Base-by-base conservation (phyloP, 805 yeast species). In the Schizosaccharomyces osmophilus region DNA sequence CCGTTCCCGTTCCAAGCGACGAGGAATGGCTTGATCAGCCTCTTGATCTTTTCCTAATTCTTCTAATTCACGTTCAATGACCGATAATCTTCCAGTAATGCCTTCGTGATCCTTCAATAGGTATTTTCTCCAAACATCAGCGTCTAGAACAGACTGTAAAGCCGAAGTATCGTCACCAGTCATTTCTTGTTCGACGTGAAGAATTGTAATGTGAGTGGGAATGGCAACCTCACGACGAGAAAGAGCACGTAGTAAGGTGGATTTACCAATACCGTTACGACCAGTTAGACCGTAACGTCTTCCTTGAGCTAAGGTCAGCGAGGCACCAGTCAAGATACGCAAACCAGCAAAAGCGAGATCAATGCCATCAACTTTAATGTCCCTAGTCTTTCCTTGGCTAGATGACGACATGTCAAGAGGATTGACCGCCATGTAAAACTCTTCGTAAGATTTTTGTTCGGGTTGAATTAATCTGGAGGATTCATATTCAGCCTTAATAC, bases 181-280 rank as follows among this genome's bases (percentile, higher is more conserved):
- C 60, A 93, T 80, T 76, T 93, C 99, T 78, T 93, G 99, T 72
- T 93, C 99, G 62, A 93, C 99, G 69, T 93, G 96, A 67, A 93
- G 77, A 72, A 93, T 86, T 1, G 97, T 86, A 65, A 93, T 90
- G 71, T 93, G 97, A 67, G 86, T 88, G 15, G 98, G 97, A 67
- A 93, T 84, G 63, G 87, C 82, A 67, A 93, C 77, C 70, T 93
- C 98, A 79, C 99, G 84, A 71, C 95, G 81, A 0, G 97, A 84
- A 61, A 93, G 75, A 0, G 99, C 99, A 66, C 87, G 79, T 70
- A 93, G 76, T 61, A 93, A 74, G 0, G 98, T 93, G 55, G 97
- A 89, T 72, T 93, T 93, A 83, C 99, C 99, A 67, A 93, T 89
- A 90, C 99, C 99, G 75, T 93, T 93, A 71, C 89, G 95, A 73